phyloP scores from a whole-genome alignment of 495 filamentous ascomycete species.

The Penicillium nucicola region DNA sequence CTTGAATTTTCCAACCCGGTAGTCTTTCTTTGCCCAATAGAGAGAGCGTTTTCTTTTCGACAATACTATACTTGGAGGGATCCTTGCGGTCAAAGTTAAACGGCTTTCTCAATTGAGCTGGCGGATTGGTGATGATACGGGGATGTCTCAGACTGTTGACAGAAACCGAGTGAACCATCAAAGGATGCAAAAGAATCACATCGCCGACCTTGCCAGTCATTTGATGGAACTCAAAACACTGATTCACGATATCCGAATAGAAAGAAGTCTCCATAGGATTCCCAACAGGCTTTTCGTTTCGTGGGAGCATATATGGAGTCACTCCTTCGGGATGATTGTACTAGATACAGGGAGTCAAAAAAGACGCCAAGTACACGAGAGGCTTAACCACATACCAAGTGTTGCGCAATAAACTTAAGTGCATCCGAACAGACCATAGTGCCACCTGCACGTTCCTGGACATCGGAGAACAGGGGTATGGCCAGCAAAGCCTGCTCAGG shows the following conservation, averaged over 20 bases:
- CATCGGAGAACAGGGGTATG: slow-evolving; percentile 67
- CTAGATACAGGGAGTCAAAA: slow-evolving; percentile 9
- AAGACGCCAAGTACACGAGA: background rate
- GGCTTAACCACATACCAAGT: slow-evolving; percentile 39
- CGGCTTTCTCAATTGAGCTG: slow-evolving; percentile 59
- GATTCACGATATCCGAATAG: slow-evolving; percentile 49
- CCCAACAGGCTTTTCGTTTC: slow-evolving; percentile 40
- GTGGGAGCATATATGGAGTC: slow-evolving; percentile 61
- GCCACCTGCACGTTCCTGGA: slow-evolving; percentile 59
- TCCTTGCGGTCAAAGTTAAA: slow-evolving; percentile 64
- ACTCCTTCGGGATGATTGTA: slow-evolving; percentile 67
- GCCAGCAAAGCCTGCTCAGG: slow-evolving; percentile 70
- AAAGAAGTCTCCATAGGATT: slow-evolving; percentile 36
- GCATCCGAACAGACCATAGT: slow-evolving; percentile 63
- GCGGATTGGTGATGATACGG: slow-evolving; percentile 72
- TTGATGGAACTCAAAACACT: slow-evolving; percentile 58
- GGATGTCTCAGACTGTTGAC: slow-evolving; percentile 56
- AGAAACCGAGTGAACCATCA: slow-evolving; percentile 69
- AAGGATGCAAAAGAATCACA: slow-evolving; percentile 66
- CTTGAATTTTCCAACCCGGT: slow-evolving; percentile 59
- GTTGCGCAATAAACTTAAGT: slow-evolving; percentile 53
- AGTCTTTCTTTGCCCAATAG: slow-evolving; percentile 57
- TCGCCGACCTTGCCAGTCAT: slow-evolving; percentile 63
- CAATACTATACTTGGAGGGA: slow-evolving; percentile 55
- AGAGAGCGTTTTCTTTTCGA: slow-evolving; percentile 63